Conservation (phyloP, 768 basidiomycete species). For the Phylloporus sp. region DNA sequence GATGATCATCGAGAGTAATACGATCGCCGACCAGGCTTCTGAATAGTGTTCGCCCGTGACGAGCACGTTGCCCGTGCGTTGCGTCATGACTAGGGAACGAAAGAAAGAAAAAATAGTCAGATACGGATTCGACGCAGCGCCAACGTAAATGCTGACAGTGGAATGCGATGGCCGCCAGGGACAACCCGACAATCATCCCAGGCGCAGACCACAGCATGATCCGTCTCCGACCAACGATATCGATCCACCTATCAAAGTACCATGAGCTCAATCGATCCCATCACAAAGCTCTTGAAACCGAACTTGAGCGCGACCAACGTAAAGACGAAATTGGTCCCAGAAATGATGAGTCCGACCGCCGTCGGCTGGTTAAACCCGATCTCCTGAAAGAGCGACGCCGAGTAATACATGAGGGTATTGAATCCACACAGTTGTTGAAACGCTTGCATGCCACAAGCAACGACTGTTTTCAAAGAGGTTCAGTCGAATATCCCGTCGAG, state of each 20-base stretch:
- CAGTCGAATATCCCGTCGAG: background rate
- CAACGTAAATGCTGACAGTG: constrained; percentile 31
- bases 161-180: constrained; percentile 61
- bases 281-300: background rate
- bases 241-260: constrained; percentile 39
- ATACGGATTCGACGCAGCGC: background rate
- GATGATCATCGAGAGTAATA: constrained; percentile 76
- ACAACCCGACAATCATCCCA: constrained; percentile 65
- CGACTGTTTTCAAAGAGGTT: constrained; percentile 38
- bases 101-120: background rate
- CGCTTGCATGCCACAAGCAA: constrained; percentile 77
- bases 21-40: constrained; percentile 57
- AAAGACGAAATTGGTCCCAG: constrained; percentile 75
- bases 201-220: constrained; percentile 71
- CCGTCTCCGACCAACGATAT: constrained; percentile 60
- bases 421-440: constrained; percentile 83
- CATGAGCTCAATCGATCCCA: background rate
- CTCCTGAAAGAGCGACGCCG: constrained; percentile 72
- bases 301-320: constrained; percentile 70
- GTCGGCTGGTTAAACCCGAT: constrained; percentile 82
- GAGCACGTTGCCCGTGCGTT: constrained; percentile 54
- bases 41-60: constrained; percentile 56
- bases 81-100: constrained; percentile 59
- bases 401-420: constrained; percentile 75
- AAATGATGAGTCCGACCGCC: constrained; percentile 73